Conservation (phyloP, 1,284 basidiomycete species). For the Cutaneotrichosporon cyanovorans region DNA sequence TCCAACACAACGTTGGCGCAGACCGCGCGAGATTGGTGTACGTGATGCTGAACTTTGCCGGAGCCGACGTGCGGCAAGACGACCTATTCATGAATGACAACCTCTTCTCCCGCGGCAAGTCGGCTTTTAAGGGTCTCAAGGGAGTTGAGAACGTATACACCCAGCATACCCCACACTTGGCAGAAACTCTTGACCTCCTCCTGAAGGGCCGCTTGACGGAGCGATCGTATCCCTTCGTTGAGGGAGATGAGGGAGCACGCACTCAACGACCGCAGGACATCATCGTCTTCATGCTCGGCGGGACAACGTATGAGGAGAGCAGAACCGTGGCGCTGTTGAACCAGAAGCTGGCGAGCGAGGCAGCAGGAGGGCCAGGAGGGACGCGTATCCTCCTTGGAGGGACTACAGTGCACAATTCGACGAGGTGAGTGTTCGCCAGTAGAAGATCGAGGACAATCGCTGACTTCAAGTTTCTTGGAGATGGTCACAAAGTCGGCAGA, state of each 20-base stretch:
- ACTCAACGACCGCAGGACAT: slow-evolving; percentile 68
- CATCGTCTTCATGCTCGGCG: slow-evolving; percentile 90
- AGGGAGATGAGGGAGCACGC: slow-evolving; percentile 51
- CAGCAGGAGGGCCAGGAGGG: slow-evolving; percentile 48
- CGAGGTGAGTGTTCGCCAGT: no score
- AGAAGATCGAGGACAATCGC: no score
- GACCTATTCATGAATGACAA: slow-evolving; percentile 96
- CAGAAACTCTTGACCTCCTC: slow-evolving; percentile 83
- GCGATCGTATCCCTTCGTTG: slow-evolving; percentile 81
- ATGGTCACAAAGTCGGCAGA: slow-evolving; percentile 43
- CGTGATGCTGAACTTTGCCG: slow-evolving; percentile 85
- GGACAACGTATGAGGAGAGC: slow-evolving; percentile 89
- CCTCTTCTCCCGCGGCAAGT: slow-evolving; percentile 86
- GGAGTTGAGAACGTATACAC: slow-evolving; percentile 99
- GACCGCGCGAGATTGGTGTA: slow-evolving; percentile 88
- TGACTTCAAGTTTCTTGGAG: slow-evolving; percentile 46
- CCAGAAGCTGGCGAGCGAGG: slow-evolving; percentile 55
- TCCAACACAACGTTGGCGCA: slow-evolving; percentile 70
- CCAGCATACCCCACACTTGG: slow-evolving; percentile 89
- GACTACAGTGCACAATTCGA: slow-evolving; percentile 86
- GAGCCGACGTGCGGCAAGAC: slow-evolving; percentile 92
- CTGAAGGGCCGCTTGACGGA: slow-evolving; percentile 81
- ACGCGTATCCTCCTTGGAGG: slow-evolving; percentile 75
- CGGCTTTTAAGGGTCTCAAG: slow-evolving; percentile 92
- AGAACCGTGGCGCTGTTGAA: slow-evolving; percentile 75